A percentile compares a stretch with the other conserved stretches of the same genome.
These are phyloP conservation scores for Serendipita sp. DNA, from an alignment of 768 basidiomycete genomes.

Conservation along the genomic window DNA sequence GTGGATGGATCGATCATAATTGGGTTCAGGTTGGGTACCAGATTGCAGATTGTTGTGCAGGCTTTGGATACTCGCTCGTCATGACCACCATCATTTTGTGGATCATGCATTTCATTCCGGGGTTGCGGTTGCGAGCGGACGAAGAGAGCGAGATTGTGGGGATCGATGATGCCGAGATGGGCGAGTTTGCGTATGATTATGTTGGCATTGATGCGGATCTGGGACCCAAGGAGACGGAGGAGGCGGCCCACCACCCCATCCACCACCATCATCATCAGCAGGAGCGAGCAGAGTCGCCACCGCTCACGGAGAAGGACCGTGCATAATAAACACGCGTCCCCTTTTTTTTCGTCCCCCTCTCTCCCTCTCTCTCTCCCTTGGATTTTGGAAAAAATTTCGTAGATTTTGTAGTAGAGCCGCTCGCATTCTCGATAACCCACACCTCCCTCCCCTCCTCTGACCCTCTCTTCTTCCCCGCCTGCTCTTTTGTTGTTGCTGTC, in stretches of 20 bases:
- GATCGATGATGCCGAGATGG: constrained; percentile 81
- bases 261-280: too few relatives aligned
- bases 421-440: too few relatives aligned
- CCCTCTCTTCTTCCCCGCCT: too few relatives aligned
- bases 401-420: too few relatives aligned
- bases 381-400: too few relatives aligned
- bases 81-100: constrained; percentile 73
- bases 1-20: constrained; percentile 69
- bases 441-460: too few relatives aligned
- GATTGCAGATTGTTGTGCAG: constrained; percentile 55
- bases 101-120: constrained; percentile 79
- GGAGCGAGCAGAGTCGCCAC: not conserved
- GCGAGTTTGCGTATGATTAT: constrained; percentile 81
- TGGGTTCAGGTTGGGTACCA: constrained; percentile 71
- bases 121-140: constrained; percentile 45
- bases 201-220: constrained; percentile 53
- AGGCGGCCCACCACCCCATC: too few relatives aligned
- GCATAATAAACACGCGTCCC: too few relatives aligned
- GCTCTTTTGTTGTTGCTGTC: too few relatives aligned
- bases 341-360: too few relatives aligned
- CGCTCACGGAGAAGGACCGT: not conserved
- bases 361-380: too few relatives aligned
- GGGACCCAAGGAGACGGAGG: constrained; percentile 16
- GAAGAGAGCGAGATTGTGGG: constrained; percentile 43
- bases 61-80: constrained; percentile 55